Evolutionary conservation across 2,329 filamentous ascomycete species (phyloP), one percentile per base, ranked within the genome.

Genomic region (Blastomyces parvus): DNA sequence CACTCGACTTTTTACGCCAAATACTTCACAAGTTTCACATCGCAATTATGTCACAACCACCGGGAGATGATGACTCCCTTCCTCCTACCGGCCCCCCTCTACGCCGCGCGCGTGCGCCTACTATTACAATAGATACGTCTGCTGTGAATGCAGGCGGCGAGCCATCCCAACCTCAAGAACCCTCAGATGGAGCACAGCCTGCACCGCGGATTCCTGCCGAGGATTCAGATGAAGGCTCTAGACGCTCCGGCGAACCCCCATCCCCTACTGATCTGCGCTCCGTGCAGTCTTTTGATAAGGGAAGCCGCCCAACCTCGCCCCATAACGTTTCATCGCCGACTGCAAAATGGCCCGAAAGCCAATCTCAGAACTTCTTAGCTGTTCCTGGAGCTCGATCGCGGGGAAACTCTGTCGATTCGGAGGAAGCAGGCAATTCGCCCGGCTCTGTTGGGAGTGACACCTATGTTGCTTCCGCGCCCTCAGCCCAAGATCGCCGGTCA

Each of bases 261-360:
- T 79, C 78, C 9, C 74, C 77, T 19, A 75, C 81, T 1, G 84
- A 87, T 67, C 72, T 82, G 56, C 80, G 81, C 63, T 78, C 79
- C 22, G 78, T 81, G 60, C 78, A 75, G 60, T 86, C 84, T 17
- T 86, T 86, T 63, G 85, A 66, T 71, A 75, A 69, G 63, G 84
- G 84, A 56, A 86, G 83, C 69, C 78, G 85, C 68, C 86, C 86
- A 13, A 86, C 82, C 2, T 88, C 86, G 50, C 84, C 86, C 6
- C 86, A 88, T 72, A 88, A 88, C 74, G 76, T 88, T 50, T 88
- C 85, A 0, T 87, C 86, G 13, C 85, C 86, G 2, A 80, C 81
- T 13, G 75, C 79, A 25, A 82, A 80, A 67, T 78, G 78, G 68
- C 77, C 78, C 40, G 83, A 84, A 36, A 70, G 75, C n/a, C 75